These are phyloP conservation scores for Fomitopsis pulvina DNA, from an alignment of 768 basidiomycete genomes.

Conservation along the genomic window DNA sequence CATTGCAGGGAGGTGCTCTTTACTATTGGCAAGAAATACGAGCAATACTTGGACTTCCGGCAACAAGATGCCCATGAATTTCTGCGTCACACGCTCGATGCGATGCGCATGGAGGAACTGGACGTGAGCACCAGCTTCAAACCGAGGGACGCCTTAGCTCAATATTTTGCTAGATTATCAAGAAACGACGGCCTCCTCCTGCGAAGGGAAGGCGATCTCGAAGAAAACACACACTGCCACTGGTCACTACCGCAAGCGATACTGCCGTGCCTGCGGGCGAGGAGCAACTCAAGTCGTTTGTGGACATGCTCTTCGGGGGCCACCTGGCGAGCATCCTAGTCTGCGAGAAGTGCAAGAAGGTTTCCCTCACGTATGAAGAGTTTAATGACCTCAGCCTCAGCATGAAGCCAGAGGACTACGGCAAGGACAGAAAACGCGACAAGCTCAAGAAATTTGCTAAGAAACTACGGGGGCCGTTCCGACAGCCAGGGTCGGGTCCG, in stretches of 20 bases:
- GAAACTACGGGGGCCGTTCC: constrained; percentile 33
- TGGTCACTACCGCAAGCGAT: neutral
- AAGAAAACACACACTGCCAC: neutral
- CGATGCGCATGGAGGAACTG: constrained; percentile 90
- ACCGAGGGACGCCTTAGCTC: neutral
- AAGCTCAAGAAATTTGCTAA: constrained; percentile 69
- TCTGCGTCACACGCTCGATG: constrained; percentile 81
- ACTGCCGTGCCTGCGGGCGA: constrained; percentile 18
- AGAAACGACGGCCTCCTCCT: constrained; percentile 48
- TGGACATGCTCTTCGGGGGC: constrained; percentile 90
- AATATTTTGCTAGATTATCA: constrained; percentile 61
- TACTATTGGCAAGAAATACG: constrained; percentile 76
- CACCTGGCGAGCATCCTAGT: constrained; percentile 86
- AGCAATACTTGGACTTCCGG: constrained; percentile 90
- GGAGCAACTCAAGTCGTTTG: constrained; percentile 58
- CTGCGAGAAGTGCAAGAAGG: constrained; percentile 89
- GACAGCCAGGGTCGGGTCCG: constrained; percentile 2
- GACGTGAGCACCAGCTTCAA: constrained; percentile 47
- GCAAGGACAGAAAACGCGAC: constrained; percentile 69
- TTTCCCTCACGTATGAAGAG: constrained; percentile 89
- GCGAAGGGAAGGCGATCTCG: constrained; percentile 26
- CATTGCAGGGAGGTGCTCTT: constrained; percentile 49
- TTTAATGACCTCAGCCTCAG: constrained; percentile 91
- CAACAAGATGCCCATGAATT: constrained; percentile 98
- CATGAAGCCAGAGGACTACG: constrained; percentile 78